Evolutionary conservation across 768 basidiomycete genomes (phyloP).

Genomic region (Xanthoconium stramineum): DNA sequence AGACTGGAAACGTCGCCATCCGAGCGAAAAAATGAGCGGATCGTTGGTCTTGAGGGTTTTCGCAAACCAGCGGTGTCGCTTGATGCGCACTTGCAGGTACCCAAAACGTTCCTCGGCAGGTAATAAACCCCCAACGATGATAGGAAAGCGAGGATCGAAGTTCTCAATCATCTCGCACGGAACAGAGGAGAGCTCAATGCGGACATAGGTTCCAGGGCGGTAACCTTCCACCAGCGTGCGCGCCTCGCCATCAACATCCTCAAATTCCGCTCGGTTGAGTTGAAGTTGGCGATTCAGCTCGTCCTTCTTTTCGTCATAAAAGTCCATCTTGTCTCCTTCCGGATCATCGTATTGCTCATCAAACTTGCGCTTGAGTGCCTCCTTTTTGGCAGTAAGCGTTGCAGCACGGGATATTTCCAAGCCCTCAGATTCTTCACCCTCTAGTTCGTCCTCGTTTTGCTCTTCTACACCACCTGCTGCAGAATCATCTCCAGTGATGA

Average conservation of each 20-base stretch:
- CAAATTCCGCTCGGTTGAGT: constrained; percentile 85
- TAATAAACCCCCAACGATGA: constrained; percentile 89
- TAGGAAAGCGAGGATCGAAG: constrained; percentile 89
- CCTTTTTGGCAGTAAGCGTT: constrained; percentile 82
- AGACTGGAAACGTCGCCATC: constrained; percentile 96
- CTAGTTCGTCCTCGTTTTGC: constrained; percentile 39
- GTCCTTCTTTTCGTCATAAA: constrained; percentile 89
- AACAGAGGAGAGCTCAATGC: constrained; percentile 80
- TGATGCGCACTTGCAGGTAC: constrained; percentile 91
- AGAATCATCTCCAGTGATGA: constrained; percentile 73
- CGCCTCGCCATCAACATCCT: constrained; percentile 67
- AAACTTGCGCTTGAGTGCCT: constrained; percentile 88
- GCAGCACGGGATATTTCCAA: constrained; percentile 40
- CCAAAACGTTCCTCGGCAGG: constrained; percentile 90
- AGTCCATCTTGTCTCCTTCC: constrained; percentile 72
- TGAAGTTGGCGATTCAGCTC: constrained; percentile 83
- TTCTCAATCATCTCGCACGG: constrained; percentile 91
- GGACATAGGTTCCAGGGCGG: constrained; percentile 87
- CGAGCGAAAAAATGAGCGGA: constrained; percentile 93
- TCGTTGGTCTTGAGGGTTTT: constrained; percentile 95
- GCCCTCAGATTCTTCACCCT: constrained; percentile 30
- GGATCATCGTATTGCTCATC: constrained; percentile 96
- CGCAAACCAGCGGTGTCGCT: constrained; percentile 92
- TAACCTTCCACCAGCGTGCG: constrained; percentile 88
- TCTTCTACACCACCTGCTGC: constrained; percentile 36